Conservation (phyloP, 805 yeast species). For the Schwanniomyces sp. region DNA sequence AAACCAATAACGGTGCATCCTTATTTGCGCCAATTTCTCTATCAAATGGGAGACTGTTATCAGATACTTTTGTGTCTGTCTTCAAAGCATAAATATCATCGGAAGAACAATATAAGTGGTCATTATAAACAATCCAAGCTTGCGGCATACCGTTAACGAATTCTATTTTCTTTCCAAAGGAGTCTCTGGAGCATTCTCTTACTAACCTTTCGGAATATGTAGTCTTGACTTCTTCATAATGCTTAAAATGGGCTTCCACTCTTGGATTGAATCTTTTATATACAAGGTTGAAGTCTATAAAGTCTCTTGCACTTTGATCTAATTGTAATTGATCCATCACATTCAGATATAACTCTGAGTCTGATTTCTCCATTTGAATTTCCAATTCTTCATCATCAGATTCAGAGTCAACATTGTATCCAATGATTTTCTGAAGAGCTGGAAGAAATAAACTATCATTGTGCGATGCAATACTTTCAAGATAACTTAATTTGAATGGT, state of each 20-base stretch:
- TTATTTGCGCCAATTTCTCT: slow-evolving; percentile 58
- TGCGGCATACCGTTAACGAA: slow-evolving; percentile 16
- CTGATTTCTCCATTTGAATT: slow-evolving; percentile 3
- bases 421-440: slow-evolving; percentile 19
- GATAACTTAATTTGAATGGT: slow-evolving; percentile 41
- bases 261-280: slow-evolving; percentile 57
- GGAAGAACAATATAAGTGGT: slow-evolving; percentile 58
- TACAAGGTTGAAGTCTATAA: slow-evolving; percentile 45
- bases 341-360: slow-evolving; percentile 5
- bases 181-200: slow-evolving; percentile 25
- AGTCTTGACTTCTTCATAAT: slow-evolving; percentile 33
- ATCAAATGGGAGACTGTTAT: slow-evolving; percentile 49
- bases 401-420: slow-evolving; percentile 7
- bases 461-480: slow-evolving; percentile 38
- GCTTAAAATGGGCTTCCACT: slow-evolving; percentile 61
- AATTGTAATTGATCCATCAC: slow-evolving; percentile 7
- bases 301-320: slow-evolving; percentile 10
- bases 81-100: slow-evolving; percentile 81
- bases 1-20: slow-evolving; percentile 51
- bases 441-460: slow-evolving; percentile 38
- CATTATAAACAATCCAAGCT: slow-evolving; percentile 56
- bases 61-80: slow-evolving; percentile 37
- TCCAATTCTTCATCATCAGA: slow-evolving; percentile 15
- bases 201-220: slow-evolving; percentile 13
- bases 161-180: slow-evolving; percentile 26